Percentiles rank a stretch among this genome's conserved stretches.
Conservation (phyloP, 2,329 filamentous ascomycete species). For the Neoarthrinium moseri region DNA sequence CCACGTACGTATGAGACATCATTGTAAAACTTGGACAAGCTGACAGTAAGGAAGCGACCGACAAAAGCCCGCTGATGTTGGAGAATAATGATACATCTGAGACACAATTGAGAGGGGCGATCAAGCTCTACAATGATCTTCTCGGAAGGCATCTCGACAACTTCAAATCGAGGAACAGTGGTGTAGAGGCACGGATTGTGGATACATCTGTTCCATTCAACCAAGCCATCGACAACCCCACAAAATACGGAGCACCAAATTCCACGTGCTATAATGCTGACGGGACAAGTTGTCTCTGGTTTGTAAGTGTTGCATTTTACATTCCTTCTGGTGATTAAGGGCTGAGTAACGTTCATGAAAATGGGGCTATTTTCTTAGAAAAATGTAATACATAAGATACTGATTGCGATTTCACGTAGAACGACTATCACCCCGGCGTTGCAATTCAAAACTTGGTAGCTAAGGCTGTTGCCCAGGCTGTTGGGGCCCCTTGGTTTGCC, state of each 20-base stretch:
- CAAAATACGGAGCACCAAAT: constrained; percentile 18
- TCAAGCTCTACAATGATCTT: constrained; percentile 15
- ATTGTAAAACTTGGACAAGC: background rate
- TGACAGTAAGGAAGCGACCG: background rate
- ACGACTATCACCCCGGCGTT: constrained; percentile 18
- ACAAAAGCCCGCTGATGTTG: constrained; percentile 3
- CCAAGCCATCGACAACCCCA: constrained; percentile 15
- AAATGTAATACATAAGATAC: no score
- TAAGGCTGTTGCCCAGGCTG: constrained; percentile 11
- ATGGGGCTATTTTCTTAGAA: background rate
- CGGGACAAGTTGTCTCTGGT: constrained; percentile 18
- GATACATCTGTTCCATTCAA: constrained; percentile 16
- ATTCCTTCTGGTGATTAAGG: no score
- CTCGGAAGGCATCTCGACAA: constrained; percentile 12
- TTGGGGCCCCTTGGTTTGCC: constrained; percentile 6
- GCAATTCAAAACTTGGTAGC: constrained; percentile 18
- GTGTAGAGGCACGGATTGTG: constrained; percentile 14
- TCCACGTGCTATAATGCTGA: constrained; percentile 16
- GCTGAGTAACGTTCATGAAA: no score
- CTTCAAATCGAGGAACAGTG: constrained; percentile 14
- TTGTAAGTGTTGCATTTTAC: no score
- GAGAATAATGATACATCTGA: background rate
- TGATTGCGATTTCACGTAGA: constrained; percentile 1
- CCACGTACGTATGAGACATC: constrained; percentile 9
- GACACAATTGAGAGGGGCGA: constrained; percentile 2